Evolutionary conservation across 2,329 filamentous ascomycete species (phyloP), one percentile per base, ranked within the genome.

Genomic region (Reticulascus tulasneorum): DNA sequence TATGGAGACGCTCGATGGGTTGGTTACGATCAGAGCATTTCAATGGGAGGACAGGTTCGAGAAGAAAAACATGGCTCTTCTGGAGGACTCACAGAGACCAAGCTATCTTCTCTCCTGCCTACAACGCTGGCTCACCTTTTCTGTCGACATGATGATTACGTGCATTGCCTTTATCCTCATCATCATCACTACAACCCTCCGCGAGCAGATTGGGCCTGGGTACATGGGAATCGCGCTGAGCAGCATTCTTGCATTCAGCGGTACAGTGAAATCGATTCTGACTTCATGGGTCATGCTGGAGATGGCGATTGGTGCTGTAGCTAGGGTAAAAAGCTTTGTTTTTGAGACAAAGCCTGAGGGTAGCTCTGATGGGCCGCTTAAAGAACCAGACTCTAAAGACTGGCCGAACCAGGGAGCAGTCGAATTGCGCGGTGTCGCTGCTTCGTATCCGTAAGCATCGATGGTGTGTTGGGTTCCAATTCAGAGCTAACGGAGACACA

Each of bases 41-140:
- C 60, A 62, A 7, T 77, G 73, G 73, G 52, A 64, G 27, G 45
- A 54, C 2, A 50, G 48, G 3, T 62, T 67, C 33, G 51, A 60
- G 22, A 48, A 60, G 20, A 58, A 59, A 23, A 70, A 67, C 28
- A 47, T 63, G 5, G 40, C 44, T 10, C 54, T 73, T 0, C 53
- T 77, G 2, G 66, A 75, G 40, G 47, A 51, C 10, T 73, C 69
- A 0, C 73, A 77, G 39, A 54, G 60, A 17, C 72, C 73, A 2
- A 69, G 65, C 29, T 77, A 77, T 40, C 58, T 74, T 1, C 58
- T 77, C 7, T 64, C 59, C 30, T 64, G 62, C 11, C 60, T 75
- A 12, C 73, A 77, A 46, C 57, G 66, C 18, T 77, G 73, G 73
- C 56, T 76, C 1, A 64, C 54, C 0, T 50, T 76, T 2, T 65